These are phyloP conservation scores for Telopea speciosissima DNA, from an alignment of 177 flowering plant species.

Conservation along the genomic window DNA sequence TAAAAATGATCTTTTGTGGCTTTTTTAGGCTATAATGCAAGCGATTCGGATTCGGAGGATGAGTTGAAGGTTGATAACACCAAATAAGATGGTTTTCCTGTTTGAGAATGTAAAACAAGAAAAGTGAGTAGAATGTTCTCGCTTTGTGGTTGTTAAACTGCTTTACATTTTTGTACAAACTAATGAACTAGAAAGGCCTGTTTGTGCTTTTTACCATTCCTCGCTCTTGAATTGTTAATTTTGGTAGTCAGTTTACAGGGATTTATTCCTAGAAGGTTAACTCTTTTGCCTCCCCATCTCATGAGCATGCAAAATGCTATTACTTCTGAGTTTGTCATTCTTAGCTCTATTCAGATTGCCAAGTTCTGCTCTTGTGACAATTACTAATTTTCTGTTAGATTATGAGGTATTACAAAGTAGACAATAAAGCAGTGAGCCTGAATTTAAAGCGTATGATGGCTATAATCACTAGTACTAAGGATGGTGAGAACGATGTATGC, in stretches of 20 bases:
- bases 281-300: no score
- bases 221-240: no score
- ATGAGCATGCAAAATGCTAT: not conserved
- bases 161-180: not conserved
- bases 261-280: not conserved
- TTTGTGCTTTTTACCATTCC: not conserved
- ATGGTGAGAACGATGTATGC: no score
- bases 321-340: not conserved
- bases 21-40: constrained; percentile 65
- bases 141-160: not conserved
- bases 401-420: no score
- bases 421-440: not conserved
- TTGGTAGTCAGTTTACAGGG: not conserved
- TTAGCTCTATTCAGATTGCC: not conserved
- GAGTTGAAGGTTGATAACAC: constrained; percentile 32
- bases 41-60: constrained; percentile 83
- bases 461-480: no score
- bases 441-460: no score
- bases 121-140: not conserved
- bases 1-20: not conserved
- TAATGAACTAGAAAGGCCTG: not conserved
- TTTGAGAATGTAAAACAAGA: not conserved
- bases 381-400: no score
- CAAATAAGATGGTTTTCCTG: constrained; percentile 13
- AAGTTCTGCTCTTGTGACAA: not conserved